These are phyloP conservation scores for Balakata baccata DNA, from an alignment of 345 rosid species.

Conservation along the genomic window DNA sequence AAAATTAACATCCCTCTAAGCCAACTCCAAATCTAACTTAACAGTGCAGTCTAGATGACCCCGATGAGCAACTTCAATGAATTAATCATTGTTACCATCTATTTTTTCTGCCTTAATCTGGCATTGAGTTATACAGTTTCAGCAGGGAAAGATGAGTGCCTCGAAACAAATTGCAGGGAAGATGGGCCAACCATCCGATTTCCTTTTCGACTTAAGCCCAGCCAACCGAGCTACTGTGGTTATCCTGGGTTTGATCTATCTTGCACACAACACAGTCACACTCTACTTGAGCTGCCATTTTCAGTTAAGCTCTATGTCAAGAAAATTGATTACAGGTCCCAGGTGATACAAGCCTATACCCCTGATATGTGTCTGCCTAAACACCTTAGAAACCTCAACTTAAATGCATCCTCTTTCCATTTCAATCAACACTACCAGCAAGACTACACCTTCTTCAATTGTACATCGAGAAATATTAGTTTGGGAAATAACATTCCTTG, in stretches of 20 bases:
- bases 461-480: neutral
- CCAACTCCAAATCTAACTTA: neutral
- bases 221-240: neutral
- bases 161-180: neutral
- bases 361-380: constrained; percentile 5
- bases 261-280: neutral
- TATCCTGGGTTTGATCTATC: constrained; percentile 15
- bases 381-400: neutral
- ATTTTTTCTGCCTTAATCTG: neutral
- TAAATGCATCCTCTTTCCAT: constrained; percentile 12
- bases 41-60: neutral
- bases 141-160: neutral
- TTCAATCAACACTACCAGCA: neutral
- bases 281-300: constrained; percentile 14
- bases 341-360: neutral
- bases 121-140: neutral
- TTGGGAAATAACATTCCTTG: neutral
- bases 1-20: neutral
- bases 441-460: neutral
- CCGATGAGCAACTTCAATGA: neutral
- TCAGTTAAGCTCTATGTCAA: constrained; percentile 16
- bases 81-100: neutral
- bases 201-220: constrained; percentile 13
- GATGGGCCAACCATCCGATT: constrained; percentile 3
- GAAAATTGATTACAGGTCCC: constrained; percentile 13